Evolutionary conservation across 2,329 filamentous ascomycete genomes (phyloP).

Genomic region (Drechslerella dactyloides): DNA sequence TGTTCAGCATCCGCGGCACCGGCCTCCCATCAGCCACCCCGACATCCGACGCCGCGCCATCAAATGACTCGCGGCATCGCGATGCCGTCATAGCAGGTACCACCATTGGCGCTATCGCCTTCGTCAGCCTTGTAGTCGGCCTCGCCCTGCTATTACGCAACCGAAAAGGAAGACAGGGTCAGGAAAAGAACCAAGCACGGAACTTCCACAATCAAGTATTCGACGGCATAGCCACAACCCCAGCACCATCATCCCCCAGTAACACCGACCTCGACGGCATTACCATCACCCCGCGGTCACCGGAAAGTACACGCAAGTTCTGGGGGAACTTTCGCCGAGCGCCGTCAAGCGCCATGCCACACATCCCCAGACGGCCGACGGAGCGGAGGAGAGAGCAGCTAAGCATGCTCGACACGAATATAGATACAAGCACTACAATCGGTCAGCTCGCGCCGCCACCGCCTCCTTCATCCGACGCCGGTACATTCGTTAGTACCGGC

Average conservation of each 20-base stretch:
- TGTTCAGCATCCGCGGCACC: slow-evolving; percentile 10
- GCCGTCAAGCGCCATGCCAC: slow-evolving; percentile 31
- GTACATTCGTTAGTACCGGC: no score
- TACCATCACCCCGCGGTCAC: slow-evolving; percentile 14
- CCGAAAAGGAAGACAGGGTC: background rate
- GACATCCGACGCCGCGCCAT: background rate
- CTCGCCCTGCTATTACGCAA: slow-evolving; percentile 6
- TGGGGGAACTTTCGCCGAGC: slow-evolving; percentile 31
- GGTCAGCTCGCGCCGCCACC: slow-evolving; percentile 18
- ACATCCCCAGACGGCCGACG: slow-evolving; percentile 35
- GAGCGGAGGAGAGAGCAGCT: slow-evolving; percentile 38
- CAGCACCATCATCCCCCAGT: slow-evolving; percentile 9
- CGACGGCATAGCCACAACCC: slow-evolving; percentile 22
- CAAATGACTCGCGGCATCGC: background rate
- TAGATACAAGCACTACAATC: background rate
- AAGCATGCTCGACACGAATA: slow-evolving; percentile 11
- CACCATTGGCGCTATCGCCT: slow-evolving; percentile 23
- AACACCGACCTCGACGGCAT: background rate
- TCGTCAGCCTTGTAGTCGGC: slow-evolving; percentile 19
- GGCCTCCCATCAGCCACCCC: background rate
- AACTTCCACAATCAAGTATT: slow-evolving; percentile 47
- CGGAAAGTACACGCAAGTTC: slow-evolving; percentile 18
- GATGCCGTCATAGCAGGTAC: slow-evolving; percentile 35
- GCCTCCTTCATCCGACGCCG: background rate
- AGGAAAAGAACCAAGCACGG: background rate